A percentile compares a stretch with the other conserved stretches of the same genome.
phyloP scores from a whole-genome alignment of 2,329 filamentous ascomycete genomes.

The Colletotrichum coccodes region DNA sequence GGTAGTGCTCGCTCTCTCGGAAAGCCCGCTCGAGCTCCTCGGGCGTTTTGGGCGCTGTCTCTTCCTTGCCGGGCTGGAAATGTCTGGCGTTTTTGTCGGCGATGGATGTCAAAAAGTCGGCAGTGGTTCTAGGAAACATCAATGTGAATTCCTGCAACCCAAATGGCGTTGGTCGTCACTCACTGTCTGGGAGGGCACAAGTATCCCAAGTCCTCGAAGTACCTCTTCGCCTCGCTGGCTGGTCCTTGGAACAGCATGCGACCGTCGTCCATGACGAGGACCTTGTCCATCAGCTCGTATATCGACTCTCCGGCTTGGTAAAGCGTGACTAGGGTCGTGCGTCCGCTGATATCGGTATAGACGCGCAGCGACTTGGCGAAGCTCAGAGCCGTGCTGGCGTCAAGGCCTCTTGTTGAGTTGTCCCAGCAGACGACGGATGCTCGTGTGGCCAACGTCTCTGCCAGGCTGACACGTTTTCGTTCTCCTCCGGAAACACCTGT shows the following conservation, averaged over 20 bases:
- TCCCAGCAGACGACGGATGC: constrained; percentile 82
- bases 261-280: constrained; percentile 79
- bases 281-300: constrained; percentile 76
- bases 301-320: constrained; percentile 57
- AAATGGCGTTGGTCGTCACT: constrained; percentile 36
- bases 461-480: constrained; percentile 82
- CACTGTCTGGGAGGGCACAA: constrained; percentile 61
- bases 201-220: constrained; percentile 82
- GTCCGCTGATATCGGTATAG: constrained; percentile 81
- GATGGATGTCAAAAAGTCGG: constrained; percentile 76
- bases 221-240: constrained; percentile 71
- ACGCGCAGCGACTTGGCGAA: constrained; percentile 76
- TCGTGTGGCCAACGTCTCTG: constrained; percentile 80
- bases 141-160: constrained; percentile 64
- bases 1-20: constrained; percentile 64
- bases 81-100: constrained; percentile 74
- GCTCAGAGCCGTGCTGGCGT: constrained; percentile 82
- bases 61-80: constrained; percentile 69
- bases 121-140: constrained; percentile 58
- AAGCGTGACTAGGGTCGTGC: constrained; percentile 56
- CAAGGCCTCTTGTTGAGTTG: constrained; percentile 82
- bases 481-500: constrained; percentile 77
- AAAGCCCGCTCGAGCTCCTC: constrained; percentile 72
- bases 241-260: constrained; percentile 82
- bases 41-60: constrained; percentile 69